Evolutionary conservation across 805 yeast species (phyloP).

Genomic region (Saturnispora quitensis): DNA sequence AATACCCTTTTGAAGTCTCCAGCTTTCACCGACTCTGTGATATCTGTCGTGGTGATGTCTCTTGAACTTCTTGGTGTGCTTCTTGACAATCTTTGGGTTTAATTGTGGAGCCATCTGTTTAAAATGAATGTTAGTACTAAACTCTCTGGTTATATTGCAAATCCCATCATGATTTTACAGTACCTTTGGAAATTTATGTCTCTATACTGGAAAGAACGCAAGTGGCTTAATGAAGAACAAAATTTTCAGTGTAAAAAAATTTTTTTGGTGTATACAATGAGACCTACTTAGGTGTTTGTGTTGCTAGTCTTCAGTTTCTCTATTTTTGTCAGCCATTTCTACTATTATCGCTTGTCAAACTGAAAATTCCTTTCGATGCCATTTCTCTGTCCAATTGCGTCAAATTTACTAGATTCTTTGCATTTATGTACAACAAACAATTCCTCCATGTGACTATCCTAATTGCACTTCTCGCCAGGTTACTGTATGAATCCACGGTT

Average conservation of each 20-base stretch:
- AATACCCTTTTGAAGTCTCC: constrained; percentile 99
- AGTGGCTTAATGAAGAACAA: not conserved
- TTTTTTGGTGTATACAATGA: too few relatives aligned
- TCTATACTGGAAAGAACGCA: too few relatives aligned
- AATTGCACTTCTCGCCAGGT: not conserved
- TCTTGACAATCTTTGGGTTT: constrained; percentile 99
- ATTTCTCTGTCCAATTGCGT: too few relatives aligned
- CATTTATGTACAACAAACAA: not conserved
- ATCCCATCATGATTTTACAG: not conserved
- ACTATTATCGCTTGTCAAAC: too few relatives aligned
- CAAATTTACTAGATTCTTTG: too few relatives aligned
- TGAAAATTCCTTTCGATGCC: too few relatives aligned
- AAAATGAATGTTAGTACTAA: constrained; percentile 1
- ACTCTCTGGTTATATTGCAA: not conserved
- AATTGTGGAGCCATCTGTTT: constrained; percentile 87
- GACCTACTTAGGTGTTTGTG: too few relatives aligned
- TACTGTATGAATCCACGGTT: not conserved
- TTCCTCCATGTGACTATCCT: not conserved
- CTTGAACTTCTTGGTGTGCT: constrained; percentile 98
- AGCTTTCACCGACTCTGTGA: constrained; percentile 95
- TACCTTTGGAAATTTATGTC: not conserved
- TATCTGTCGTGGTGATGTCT: constrained; percentile 99
- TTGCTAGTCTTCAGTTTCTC: too few relatives aligned
- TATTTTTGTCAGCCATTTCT: too few relatives aligned
- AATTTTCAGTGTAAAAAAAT: not conserved